Percentiles rank a stretch among this genome's conserved stretches.
phyloP scores from a whole-genome alignment of 2,329 filamentous ascomycete genomes.

The Aureobasidium sp. region DNA sequence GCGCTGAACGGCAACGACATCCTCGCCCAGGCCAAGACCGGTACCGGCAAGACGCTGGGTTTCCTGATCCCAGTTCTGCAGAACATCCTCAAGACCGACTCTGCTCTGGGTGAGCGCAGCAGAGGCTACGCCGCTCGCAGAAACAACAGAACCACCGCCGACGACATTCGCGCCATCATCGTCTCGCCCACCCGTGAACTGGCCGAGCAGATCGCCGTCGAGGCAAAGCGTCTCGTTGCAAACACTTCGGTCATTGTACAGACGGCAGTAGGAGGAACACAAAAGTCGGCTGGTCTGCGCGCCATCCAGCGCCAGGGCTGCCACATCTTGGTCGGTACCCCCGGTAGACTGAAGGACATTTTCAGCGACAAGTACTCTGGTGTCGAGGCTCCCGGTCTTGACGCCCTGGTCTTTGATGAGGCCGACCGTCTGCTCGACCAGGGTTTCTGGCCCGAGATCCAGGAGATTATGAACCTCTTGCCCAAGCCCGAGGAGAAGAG shows the following conservation, averaged over 20 bases:
- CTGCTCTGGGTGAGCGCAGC: conserved; percentile 47
- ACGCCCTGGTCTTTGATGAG: conserved; percentile 57
- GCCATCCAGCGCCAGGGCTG: conserved; percentile 69
- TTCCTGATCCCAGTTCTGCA: conserved; percentile 85
- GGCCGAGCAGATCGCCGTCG: conserved; percentile 58
- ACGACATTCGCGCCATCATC: conserved; percentile 53
- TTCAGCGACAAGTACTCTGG: conserved; percentile 58
- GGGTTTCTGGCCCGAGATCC: conserved; percentile 44
- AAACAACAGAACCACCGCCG: conserved; percentile 29
- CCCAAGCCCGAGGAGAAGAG: conserved; percentile 57
- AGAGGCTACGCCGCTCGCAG: background rate
- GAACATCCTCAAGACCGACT: conserved; percentile 61
- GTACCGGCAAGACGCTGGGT: conserved; percentile 92
- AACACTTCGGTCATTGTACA: conserved; percentile 63
- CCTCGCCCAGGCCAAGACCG: conserved; percentile 89
- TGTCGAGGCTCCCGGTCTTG: conserved; percentile 57
- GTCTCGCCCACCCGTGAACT: conserved; percentile 58
- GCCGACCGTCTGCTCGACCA: conserved; percentile 61
- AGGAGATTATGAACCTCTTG: conserved; percentile 44
- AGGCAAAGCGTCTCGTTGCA: conserved; percentile 61
- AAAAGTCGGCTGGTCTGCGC: conserved; percentile 61
- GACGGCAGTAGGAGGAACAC: conserved; percentile 86
- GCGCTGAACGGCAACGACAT: conserved; percentile 75
- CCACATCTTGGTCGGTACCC: conserved; percentile 84
- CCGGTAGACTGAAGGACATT: conserved; percentile 78